Percentiles rank a stretch among this genome's conserved stretches.
Conservation (phyloP, 257 asterid genomes). For the Misopates orontium region DNA sequence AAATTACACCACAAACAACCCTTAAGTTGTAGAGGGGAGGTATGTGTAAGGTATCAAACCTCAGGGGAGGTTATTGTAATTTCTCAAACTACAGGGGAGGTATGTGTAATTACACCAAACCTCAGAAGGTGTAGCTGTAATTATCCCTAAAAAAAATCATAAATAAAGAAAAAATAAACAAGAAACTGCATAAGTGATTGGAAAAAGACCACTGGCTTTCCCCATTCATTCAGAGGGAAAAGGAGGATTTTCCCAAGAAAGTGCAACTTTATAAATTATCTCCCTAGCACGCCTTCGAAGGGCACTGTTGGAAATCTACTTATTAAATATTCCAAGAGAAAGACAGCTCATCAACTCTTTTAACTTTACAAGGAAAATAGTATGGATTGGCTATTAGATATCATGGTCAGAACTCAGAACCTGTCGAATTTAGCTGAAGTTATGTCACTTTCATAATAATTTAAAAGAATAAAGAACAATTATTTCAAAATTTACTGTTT, state of each 20-base stretch:
- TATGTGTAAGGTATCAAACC: too few relatives aligned
- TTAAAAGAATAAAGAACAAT: not conserved
- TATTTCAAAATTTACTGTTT: constrained; percentile 29
- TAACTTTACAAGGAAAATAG: not conserved
- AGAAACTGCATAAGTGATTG: constrained; percentile 34
- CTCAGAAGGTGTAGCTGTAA: too few relatives aligned
- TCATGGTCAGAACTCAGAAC: constrained; percentile 24
- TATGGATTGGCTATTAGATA: not conserved
- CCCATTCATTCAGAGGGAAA: not conserved
- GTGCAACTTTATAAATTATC: too few relatives aligned
- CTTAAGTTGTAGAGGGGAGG: too few relatives aligned
- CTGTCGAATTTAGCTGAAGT: constrained; percentile 36
- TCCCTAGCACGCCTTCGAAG: constrained; percentile 39
- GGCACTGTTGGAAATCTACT: constrained; percentile 20
- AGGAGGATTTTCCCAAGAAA: constrained; percentile 24
- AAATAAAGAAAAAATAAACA: too few relatives aligned
- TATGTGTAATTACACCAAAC: too few relatives aligned
- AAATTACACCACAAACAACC: too few relatives aligned
- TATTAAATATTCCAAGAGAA: constrained; percentile 11
- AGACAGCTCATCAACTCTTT: constrained; percentile 28
- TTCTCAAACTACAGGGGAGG: too few relatives aligned
- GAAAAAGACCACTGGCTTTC: constrained; percentile 33
- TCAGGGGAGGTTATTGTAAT: too few relatives aligned
- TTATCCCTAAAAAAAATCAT: too few relatives aligned
- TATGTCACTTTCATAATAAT: constrained; percentile 35